Conservation (phyloP, 805 yeast genomes). For the Schizosaccharomyces japonicus region DNA sequence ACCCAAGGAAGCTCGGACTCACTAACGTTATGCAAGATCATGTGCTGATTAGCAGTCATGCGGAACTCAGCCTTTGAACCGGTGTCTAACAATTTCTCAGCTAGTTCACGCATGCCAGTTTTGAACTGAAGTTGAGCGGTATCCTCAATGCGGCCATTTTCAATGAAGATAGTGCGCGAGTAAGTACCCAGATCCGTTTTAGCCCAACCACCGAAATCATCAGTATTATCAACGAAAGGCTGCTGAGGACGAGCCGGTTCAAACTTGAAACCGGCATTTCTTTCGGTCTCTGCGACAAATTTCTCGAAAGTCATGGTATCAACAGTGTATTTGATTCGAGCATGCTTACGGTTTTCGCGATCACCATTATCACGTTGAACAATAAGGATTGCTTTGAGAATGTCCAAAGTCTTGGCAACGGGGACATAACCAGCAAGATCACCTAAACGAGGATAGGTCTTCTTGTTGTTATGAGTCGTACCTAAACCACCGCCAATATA, state of each 20-base stretch:
- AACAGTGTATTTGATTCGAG: conserved; percentile 86
- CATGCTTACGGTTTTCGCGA: conserved; percentile 88
- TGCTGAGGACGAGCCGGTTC: conserved; percentile 27
- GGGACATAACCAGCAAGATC: conserved; percentile 58
- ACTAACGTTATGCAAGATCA: conserved; percentile 46
- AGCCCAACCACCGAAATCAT: conserved; percentile 65
- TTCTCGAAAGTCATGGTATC: conserved; percentile 81
- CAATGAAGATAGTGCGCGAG: conserved; percentile 38
- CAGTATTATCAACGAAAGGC: conserved; percentile 65
- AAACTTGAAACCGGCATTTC: conserved; percentile 52
- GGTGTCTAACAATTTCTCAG: conserved; percentile 32
- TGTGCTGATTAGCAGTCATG: conserved; percentile 88
- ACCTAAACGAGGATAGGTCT: conserved; percentile 90
- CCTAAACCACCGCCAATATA: conserved; percentile 99
- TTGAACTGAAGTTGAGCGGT: conserved; percentile 49
- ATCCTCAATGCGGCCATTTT: conserved; percentile 89
- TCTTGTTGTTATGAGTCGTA: conserved; percentile 83
- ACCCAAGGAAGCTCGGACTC: conserved; percentile 42
- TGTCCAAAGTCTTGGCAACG: conserved; percentile 43
- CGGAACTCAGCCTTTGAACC: conserved; percentile 63
- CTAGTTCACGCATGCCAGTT: conserved; percentile 60
- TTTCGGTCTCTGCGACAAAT: conserved; percentile 61
- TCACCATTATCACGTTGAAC: conserved; percentile 91
- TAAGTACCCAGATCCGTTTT: conserved; percentile 32
- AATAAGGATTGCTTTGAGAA: conserved; percentile 75